Percentiles rank a stretch among this genome's conserved stretches.
phyloP scores from a whole-genome alignment of 2,329 filamentous ascomycete species.

The Cladosporium velox region DNA sequence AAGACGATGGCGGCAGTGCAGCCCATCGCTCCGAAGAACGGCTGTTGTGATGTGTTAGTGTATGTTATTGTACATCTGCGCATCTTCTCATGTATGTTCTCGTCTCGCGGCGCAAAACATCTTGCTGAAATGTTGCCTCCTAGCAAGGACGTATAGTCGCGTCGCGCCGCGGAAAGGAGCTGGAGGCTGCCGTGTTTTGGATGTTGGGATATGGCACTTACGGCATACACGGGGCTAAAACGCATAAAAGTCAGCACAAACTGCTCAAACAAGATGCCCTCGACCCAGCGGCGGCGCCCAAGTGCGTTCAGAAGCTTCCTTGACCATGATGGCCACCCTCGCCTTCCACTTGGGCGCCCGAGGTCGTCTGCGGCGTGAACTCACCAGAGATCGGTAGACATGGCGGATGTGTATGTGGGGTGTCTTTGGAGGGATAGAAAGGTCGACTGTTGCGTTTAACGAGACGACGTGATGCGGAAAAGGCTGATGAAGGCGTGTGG shows the following conservation, averaged over 20 bases:
- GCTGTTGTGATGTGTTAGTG: constrained; percentile 47
- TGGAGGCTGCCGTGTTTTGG: constrained; percentile 12
- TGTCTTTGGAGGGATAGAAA: constrained; percentile 1
- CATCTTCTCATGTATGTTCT: not conserved
- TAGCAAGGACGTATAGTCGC: not conserved
- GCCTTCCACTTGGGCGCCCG: not conserved
- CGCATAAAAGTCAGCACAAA: constrained; percentile 5
- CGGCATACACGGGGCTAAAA: constrained; percentile 92
- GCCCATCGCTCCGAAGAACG: constrained; percentile 97
- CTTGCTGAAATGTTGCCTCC: no score
- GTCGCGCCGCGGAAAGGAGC: constrained; percentile 1
- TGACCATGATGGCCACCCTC: constrained; percentile 8
- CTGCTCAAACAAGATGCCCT: not conserved
- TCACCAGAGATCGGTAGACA: constrained; percentile 80
- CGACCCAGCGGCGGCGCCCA: not conserved
- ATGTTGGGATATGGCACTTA: constrained; percentile 62
- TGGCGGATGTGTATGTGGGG: constrained; percentile 50
- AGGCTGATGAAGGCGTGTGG: constrained; percentile 20
- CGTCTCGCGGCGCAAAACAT: not conserved
- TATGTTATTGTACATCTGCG: not conserved
- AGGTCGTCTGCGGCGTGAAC: constrained; percentile 47
- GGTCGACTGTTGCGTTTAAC: constrained; percentile 5
- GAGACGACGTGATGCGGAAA: constrained; percentile 16
- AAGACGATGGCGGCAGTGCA: constrained; percentile 95
- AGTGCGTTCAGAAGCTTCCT: constrained; percentile 20